phyloP scores from a whole-genome alignment of 2,329 filamentous ascomycete genomes.

The Beauveria australis region DNA sequence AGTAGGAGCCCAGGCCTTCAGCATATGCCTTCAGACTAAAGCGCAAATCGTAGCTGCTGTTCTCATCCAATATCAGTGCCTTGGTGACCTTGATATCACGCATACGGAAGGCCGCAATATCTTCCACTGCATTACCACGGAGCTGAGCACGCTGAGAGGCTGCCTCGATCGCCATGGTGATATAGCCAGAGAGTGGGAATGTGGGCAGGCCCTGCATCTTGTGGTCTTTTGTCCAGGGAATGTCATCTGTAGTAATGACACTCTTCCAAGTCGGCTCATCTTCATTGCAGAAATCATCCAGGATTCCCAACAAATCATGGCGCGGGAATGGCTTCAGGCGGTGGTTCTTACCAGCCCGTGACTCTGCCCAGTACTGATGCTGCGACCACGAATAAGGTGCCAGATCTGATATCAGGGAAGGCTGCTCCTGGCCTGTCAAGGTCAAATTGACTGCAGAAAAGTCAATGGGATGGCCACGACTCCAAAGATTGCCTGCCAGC shows the following conservation, averaged over 20 bases:
- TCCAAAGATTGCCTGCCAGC: slow-evolving; percentile 35
- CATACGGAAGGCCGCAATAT: slow-evolving; percentile 15
- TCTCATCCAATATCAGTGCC: slow-evolving; percentile 20
- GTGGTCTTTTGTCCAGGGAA: slow-evolving; percentile 53
- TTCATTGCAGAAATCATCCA: slow-evolving; percentile 35
- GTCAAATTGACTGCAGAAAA: slow-evolving; percentile 38
- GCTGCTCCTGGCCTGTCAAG: slow-evolving; percentile 8
- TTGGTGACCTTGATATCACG: slow-evolving; percentile 21
- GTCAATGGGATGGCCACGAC: slow-evolving; percentile 35
- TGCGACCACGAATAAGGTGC: slow-evolving; percentile 41
- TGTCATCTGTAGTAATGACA: slow-evolving; percentile 36
- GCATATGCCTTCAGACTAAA: slow-evolving; percentile 19
- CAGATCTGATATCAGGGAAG: slow-evolving; percentile 32
- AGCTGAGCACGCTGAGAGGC: slow-evolving; percentile 26
- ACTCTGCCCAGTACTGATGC: slow-evolving; percentile 40
- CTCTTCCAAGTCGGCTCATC: slow-evolving; percentile 42
- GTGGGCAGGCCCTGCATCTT: slow-evolving; percentile 47
- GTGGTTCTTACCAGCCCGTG: slow-evolving; percentile 33
- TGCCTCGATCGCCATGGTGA: slow-evolving; percentile 44
- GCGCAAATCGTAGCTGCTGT: slow-evolving; percentile 18
- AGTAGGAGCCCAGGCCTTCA: slow-evolving; percentile 23
- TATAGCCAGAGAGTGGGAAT: slow-evolving; percentile 46
- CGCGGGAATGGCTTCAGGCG: slow-evolving; percentile 31
- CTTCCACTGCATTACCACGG: slow-evolving; percentile 15
- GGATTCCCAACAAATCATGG: slow-evolving; percentile 38